Evolutionary conservation across 768 basidiomycete genomes (phyloP).

Genomic region (Cubamyces lactineus): DNA sequence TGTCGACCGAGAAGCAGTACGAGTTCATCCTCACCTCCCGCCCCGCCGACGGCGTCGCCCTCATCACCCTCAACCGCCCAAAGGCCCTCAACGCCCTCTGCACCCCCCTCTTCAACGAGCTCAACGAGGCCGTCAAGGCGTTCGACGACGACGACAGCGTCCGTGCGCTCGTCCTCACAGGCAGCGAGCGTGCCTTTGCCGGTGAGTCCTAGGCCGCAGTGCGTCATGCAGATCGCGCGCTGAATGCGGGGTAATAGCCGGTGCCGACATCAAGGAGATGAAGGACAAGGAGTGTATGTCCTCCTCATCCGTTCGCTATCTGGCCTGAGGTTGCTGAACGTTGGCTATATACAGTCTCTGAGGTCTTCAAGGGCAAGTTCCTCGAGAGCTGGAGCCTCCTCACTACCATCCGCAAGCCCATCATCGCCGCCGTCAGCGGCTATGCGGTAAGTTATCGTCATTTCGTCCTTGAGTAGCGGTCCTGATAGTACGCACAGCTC

Average conservation of each 20-base stretch:
- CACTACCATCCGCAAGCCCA: conserved; percentile 79
- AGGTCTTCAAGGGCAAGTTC: conserved; percentile 86
- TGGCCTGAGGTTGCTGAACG: conserved; percentile 16
- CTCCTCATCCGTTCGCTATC: not conserved
- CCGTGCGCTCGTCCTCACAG: conserved; percentile 90
- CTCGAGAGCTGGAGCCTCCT: conserved; percentile 83
- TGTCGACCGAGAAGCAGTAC: conserved; percentile 56
- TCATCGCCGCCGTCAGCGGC: conserved; percentile 95
- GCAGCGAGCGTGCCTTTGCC: conserved; percentile 91
- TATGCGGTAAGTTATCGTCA: conserved; percentile 67
- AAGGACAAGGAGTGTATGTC: conserved; percentile 87
- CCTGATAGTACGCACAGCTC: conserved; percentile 53
- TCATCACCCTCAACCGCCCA: conserved; percentile 88
- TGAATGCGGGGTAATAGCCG: conserved; percentile 53
- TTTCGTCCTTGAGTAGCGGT: not conserved
- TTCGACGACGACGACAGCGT: conserved; percentile 72
- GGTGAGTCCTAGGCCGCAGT: conserved; percentile 49
- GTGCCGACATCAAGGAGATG: conserved; percentile 99
- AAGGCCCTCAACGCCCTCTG: conserved; percentile 90
- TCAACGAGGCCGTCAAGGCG: conserved; percentile 75
- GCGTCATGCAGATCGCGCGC: not conserved
- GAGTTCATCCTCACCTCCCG: conserved; percentile 69
- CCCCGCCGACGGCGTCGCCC: conserved; percentile 69
- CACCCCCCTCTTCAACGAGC: conserved; percentile 76
- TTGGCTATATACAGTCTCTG: conserved; percentile 62